Evolutionary conservation across 306 rosid species (phyloP).

Genomic region (Quercus bicolor): DNA sequence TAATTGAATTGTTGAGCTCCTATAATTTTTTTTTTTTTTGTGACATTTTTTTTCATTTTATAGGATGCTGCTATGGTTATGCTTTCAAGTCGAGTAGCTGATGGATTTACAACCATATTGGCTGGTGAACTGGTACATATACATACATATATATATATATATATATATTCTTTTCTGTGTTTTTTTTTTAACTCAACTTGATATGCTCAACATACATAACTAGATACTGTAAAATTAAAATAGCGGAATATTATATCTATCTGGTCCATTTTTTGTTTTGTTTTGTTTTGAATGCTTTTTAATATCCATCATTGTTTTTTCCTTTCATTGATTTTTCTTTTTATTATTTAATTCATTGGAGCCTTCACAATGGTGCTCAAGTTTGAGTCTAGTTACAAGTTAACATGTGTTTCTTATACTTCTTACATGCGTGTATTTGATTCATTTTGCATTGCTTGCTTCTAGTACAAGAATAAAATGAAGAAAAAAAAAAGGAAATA

Average conservation of each 20-base stretch:
- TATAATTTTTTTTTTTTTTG: neutral
- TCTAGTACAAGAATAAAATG: neutral
- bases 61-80: constrained; percentile 82
- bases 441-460: neutral
- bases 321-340: neutral
- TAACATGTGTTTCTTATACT: neutral
- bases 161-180: too few species aligned
- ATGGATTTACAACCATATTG: constrained; percentile 76
- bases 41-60: neutral
- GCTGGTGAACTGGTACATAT: constrained; percentile 82
- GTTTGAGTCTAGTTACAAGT: neutral
- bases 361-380: neutral
- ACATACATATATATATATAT: too few species aligned
- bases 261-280: neutral
- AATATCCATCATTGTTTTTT: too few species aligned
- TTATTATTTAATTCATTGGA: neutral
- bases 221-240: neutral
- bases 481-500: too few species aligned
- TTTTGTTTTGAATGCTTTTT: too few species aligned
- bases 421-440: neutral
- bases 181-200: neutral
- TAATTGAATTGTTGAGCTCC: neutral
- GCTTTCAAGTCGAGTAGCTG: constrained; percentile 28
- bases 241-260: neutral
- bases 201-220: neutral